Percentiles rank a stretch among this genome's conserved stretches.
phyloP scores from a whole-genome alignment of 495 filamentous ascomycete genomes.

The Margaritispora aquatica region DNA sequence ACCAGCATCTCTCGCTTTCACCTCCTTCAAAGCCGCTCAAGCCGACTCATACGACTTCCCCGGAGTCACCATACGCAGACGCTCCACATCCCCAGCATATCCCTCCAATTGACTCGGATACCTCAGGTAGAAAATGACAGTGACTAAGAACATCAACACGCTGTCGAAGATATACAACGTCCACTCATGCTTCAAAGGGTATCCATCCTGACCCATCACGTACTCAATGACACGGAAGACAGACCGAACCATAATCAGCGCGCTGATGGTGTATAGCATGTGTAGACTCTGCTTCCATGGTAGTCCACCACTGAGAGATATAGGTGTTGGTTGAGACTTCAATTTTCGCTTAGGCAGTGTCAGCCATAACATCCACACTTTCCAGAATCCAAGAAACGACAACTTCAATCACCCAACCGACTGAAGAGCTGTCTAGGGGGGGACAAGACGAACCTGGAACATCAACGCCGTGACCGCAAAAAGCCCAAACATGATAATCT shows the following conservation, averaged over 20 bases:
- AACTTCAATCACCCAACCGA: background rate
- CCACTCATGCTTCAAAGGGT: constrained; percentile 45
- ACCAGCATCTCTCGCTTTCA: background rate
- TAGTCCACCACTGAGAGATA: constrained; percentile 3
- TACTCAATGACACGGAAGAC: constrained; percentile 61
- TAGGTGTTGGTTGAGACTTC: constrained; percentile 11
- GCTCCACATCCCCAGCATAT: background rate
- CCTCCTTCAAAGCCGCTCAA: background rate
- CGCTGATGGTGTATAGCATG: constrained; percentile 45
- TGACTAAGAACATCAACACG: constrained; percentile 48
- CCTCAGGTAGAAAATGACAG: constrained; percentile 35
- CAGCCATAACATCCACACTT: background rate
- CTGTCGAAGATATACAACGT: constrained; percentile 61
- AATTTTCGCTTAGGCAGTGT: constrained; percentile 5
- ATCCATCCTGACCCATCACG: constrained; percentile 45
- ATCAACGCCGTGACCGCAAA: constrained; percentile 41
- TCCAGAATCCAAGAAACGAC: background rate
- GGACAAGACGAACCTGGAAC: constrained; percentile 25
- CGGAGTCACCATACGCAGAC: background rate
- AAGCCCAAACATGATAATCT: constrained; percentile 46
- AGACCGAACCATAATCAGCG: constrained; percentile 54
- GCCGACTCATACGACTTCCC: background rate
- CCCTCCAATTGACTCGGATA: background rate
- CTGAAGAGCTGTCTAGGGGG: background rate
- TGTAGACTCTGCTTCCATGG: constrained; percentile 46